phyloP scores from a whole-genome alignment of 1,139 yeast species.

The Kodamaea ohmeri region DNA sequence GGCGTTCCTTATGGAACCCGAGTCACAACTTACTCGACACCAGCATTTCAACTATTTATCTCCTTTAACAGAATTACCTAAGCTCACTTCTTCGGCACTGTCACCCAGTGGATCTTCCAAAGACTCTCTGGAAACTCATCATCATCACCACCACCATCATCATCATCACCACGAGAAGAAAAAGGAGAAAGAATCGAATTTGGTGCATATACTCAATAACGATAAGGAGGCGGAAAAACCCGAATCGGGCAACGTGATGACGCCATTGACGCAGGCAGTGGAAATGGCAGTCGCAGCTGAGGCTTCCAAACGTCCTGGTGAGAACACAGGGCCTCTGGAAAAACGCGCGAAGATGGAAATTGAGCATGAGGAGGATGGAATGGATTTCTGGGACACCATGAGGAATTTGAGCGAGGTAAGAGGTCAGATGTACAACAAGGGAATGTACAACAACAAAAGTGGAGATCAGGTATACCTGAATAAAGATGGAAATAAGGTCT shows the following conservation, averaged over 20 bases:
- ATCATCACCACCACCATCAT: constrained; percentile 32
- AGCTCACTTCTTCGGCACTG: constrained; percentile 55
- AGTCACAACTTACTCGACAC: constrained; percentile 54
- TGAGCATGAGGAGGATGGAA: constrained; percentile 37
- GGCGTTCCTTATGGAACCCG: constrained; percentile 42
- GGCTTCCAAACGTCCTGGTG: constrained; percentile 16
- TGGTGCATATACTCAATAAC: constrained; percentile 39
- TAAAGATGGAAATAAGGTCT: too few relatives aligned
- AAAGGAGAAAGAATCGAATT: constrained; percentile 35
- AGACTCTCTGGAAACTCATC: constrained; percentile 20
- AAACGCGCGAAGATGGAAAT: constrained; percentile 16
- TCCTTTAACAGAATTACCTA: constrained; percentile 69
- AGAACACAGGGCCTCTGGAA: constrained; percentile 10
- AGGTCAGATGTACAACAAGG: not conserved
- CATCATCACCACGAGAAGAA: constrained; percentile 16
- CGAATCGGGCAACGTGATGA: constrained; percentile 26
- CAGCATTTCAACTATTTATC: constrained; percentile 75
- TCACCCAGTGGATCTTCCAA: constrained; percentile 29
- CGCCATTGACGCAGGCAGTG: constrained; percentile 46
- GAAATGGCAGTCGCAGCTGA: constrained; percentile 42
- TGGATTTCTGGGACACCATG: constrained; percentile 72
- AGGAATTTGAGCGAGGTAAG: constrained; percentile 41
- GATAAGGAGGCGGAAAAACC: constrained; percentile 11
- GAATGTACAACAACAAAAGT: not conserved
- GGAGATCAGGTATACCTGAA: not conserved